Conservation (phyloP, 108 stramenopile genomes). For the Mediolabrus comicus region DNA sequence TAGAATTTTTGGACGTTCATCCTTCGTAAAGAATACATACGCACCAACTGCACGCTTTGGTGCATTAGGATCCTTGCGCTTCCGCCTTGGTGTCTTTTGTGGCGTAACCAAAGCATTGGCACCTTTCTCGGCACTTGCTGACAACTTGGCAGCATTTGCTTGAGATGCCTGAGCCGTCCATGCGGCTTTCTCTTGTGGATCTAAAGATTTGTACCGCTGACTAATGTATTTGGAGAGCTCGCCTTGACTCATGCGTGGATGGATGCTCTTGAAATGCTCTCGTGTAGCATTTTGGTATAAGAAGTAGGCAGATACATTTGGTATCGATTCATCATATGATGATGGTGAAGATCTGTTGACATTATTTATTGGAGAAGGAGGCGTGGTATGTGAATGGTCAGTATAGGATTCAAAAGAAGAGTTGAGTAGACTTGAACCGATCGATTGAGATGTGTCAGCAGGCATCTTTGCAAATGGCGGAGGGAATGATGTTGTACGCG, state of each 20-base stretch:
- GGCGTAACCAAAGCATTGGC: slow-evolving; percentile 55
- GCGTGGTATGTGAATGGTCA: background rate
- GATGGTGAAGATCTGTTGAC: background rate
- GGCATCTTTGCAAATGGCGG: background rate
- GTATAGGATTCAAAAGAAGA: background rate
- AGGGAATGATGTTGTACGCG: background rate
- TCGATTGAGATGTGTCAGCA: background rate
- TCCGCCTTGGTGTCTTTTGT: slow-evolving; percentile 47
- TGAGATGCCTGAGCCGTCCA: slow-evolving; percentile 63
- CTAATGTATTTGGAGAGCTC: slow-evolving; percentile 78
- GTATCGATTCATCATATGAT: background rate
- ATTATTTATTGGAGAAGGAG: background rate
- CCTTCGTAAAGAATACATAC: slow-evolving; percentile 73
- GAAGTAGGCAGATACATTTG: slow-evolving; percentile 51
- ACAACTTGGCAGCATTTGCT: slow-evolving; percentile 42
- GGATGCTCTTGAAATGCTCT: slow-evolving; percentile 61
- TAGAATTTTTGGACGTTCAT: slow-evolving; percentile 67
- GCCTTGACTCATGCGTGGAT: slow-evolving; percentile 64
- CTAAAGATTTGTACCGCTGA: slow-evolving; percentile 78
- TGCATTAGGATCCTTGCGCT: slow-evolving; percentile 58
- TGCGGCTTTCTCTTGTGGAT: slow-evolving; percentile 62
- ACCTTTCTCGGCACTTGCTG: background rate
- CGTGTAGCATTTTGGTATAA: slow-evolving; percentile 72
- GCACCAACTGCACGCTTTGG: slow-evolving; percentile 67
- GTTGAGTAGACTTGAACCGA: background rate